Evolutionary conservation across 2,329 filamentous ascomycete genomes (phyloP), one percentile per base, ranked within the genome.

Genomic region (Paracorniculantispora psalliotae): DNA sequence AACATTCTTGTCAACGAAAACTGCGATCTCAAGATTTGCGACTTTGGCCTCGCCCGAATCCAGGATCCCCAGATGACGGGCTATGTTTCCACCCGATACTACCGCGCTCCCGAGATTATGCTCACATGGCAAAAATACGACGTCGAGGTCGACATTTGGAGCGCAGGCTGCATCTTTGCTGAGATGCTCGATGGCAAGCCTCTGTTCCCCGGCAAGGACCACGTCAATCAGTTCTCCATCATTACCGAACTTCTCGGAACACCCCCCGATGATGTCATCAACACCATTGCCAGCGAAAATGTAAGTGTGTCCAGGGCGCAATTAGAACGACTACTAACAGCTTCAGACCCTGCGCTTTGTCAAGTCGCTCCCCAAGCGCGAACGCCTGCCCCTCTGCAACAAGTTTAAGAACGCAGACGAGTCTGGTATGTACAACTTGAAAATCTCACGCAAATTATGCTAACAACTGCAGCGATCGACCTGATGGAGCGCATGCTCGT

Each of bases 121-220:
- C 91, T 99, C 72, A 97, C 94, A 64, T 99, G 94, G 94, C 94
- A 99, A 81, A 99, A 99, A 79, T 99, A 99, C 77, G 94, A 99
- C 67, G 88, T 97, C 50, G 94, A 97, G 78, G 94, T 99, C 60
- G 94, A 99, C 73, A 96, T 99, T 72, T 99, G 94, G 94, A 97
- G 94, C 73, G 93, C 93, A 19, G 94, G 94, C 62, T 99, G 94
- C 77, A 99, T 99, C 72, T 97, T 99, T 68, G 94, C 94, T 44
- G 94, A 99, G 78, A 99, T 99, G 94, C 83, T 99, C 61, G 93
- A 97, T 78, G 94, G 94, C 72, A 97, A 97, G 79, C 94, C 94
- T 33, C 79, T 99, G 23, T 99, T 99, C 81, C 94, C 94, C 0
- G 94, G 94, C 73, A 99, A 99, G 79, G 94, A 99, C 72, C 94